Conservation (phyloP, 306 rosid genomes). For the Fragaria iinumae region DNA sequence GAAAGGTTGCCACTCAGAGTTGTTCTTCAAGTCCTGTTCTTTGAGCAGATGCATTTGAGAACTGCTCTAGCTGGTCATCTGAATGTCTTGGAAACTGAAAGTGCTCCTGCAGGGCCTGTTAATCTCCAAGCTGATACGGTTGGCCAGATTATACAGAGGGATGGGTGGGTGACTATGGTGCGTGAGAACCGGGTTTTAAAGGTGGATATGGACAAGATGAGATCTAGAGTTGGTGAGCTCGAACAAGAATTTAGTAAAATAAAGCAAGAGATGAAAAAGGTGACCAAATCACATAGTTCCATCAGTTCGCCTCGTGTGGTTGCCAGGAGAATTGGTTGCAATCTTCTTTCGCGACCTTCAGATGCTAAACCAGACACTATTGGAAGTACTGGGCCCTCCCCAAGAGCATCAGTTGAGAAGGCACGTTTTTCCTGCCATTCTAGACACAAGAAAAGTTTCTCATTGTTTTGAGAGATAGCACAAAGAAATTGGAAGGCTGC, state of each 20-base stretch:
- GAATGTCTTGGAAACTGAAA: conserved; percentile 63
- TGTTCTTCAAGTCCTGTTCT: conserved; percentile 92
- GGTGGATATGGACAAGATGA: conserved; percentile 83
- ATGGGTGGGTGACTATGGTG: conserved; percentile 84
- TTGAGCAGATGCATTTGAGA: conserved; percentile 88
- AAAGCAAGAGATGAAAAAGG: conserved; percentile 86
- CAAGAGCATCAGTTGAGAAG: conserved; percentile 61
- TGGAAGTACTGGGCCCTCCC: conserved; percentile 45
- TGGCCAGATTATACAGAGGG: conserved; percentile 71
- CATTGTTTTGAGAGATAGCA: conserved; percentile 40
- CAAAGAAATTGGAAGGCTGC: conserved; percentile 23
- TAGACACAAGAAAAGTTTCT: conserved; percentile 58
- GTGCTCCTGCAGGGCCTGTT: conserved; percentile 52
- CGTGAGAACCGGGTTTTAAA: conserved; percentile 82
- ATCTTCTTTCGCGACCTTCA: conserved; percentile 64
- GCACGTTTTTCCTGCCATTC: conserved; percentile 46
- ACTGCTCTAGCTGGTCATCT: conserved; percentile 79
- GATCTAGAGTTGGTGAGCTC: conserved; percentile 79
- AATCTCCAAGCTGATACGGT: conserved; percentile 33
- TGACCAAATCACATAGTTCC: conserved; percentile 61
- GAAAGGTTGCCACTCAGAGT: conserved; percentile 84
- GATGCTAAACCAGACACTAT: conserved; percentile 68
- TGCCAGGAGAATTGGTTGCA: conserved; percentile 66
- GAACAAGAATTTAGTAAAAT: conserved; percentile 81
- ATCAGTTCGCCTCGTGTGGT: conserved; percentile 62